These are phyloP conservation scores for Nakaseomyces delphensis DNA, from an alignment of 1,139 yeast species.

Conservation along the genomic window DNA sequence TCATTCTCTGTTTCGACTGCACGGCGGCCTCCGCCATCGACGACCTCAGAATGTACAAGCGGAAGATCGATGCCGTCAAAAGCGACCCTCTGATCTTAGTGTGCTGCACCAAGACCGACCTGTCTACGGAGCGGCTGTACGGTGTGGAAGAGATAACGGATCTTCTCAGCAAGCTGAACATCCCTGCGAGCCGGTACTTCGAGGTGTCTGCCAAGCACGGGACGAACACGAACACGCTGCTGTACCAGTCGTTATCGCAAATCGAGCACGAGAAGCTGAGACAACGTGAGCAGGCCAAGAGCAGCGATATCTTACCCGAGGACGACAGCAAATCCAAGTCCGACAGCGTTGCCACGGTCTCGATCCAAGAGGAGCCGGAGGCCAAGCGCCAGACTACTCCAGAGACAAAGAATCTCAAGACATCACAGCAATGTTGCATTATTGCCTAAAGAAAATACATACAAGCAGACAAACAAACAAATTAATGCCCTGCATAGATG, in stretches of 20 bases:
- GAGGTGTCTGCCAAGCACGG: slow-evolving; percentile 24
- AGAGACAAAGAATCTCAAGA: not conserved
- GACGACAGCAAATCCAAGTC: not conserved
- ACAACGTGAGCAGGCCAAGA: not conserved
- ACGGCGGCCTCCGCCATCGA: slow-evolving; percentile 19
- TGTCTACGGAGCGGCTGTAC: slow-evolving; percentile 12
- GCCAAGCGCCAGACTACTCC: not conserved
- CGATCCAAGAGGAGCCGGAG: not conserved
- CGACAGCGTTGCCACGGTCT: not conserved
- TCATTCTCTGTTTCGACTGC: slow-evolving; percentile 24
- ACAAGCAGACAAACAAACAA: not conserved
- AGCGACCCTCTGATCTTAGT: slow-evolving; percentile 22
- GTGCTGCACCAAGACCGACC: slow-evolving; percentile 23
- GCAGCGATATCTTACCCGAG: not conserved
- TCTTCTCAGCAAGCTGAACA: slow-evolving; percentile 11
- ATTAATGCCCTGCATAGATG: not conserved
- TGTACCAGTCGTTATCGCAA: slow-evolving; percentile 12
- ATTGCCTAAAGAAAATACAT: not conserved
- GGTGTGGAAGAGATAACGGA: slow-evolving; percentile 10
- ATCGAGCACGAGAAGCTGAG: slow-evolving; percentile 15
- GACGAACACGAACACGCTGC: slow-evolving; percentile 13
- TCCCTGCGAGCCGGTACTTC: slow-evolving; percentile 15
- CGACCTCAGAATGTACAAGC: slow-evolving; percentile 15
- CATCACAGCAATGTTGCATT: slow-evolving; percentile 1
- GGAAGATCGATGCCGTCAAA: slow-evolving; percentile 18